Evolutionary conservation across 495 filamentous ascomycete species (phyloP), one percentile per base, ranked within the genome.

Genomic region (Cercophora newfieldiana): DNA sequence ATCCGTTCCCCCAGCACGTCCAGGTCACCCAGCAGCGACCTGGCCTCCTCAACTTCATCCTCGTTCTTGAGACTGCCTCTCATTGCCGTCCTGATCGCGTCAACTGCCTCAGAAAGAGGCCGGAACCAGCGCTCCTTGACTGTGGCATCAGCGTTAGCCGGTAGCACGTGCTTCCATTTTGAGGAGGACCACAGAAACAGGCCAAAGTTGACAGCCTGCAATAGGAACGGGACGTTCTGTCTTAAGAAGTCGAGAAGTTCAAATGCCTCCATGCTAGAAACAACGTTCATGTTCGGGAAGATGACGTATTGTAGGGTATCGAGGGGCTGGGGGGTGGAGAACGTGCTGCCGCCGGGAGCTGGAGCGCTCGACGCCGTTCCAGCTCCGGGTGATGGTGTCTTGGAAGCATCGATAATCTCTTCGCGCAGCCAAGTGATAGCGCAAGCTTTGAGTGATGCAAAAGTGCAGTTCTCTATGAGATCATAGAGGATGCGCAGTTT

Each of bases 361-460:
- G 49, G 63, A 47, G 22, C 74, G 61, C 18, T 59, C 16, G 54
- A 55, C 25, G 30, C 5, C 30, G 24, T 74, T 66, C 3, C 68
- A 54, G 44, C 62, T 60, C 33, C 16, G 18, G 19, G 14, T 7
- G 37, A 49, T 29, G 14, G 54, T 18, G 24, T 19, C 14, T 58
- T 16, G 19, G 55, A 51, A 69, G 86, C 79, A 24, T 78, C 76
- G 16, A 94, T 79, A 2, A 94, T 85, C 74, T 97, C 94, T 58
- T 93, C 88, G 72, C 93, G 94, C 3, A 97, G 78, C 91, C 96
- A 97, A 25, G 86, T 84, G 12, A 98, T 85, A 0, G 94, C 93
- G 61, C 87, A 88, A 16, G 90, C 93, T 68, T 92, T 93, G 51
- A 95, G 83, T 2, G 90, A 85, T 25, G 91, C 85, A 71, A 87